Percentiles rank a stretch among this genome's conserved stretches.
Conservation (phyloP, 768 basidiomycete species). For the Mycena olivaceomarginata region DNA sequence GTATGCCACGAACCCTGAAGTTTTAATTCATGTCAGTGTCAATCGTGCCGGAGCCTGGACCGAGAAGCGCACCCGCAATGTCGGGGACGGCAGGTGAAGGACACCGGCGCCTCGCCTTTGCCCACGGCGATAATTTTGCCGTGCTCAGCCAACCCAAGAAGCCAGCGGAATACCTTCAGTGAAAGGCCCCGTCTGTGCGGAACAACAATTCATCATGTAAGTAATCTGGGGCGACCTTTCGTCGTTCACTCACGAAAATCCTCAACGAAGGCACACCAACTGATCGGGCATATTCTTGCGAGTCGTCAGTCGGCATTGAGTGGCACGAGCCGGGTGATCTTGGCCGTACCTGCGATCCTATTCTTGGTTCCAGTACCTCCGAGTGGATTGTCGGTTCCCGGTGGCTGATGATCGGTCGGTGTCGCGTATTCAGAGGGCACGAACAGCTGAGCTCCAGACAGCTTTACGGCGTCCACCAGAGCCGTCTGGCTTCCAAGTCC, state of each 20-base stretch:
- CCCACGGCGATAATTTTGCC: not conserved
- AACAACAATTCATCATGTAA: not conserved
- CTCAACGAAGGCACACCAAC: not conserved
- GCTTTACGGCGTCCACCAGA: conserved; percentile 1
- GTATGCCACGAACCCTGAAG: not conserved
- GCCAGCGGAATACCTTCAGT: not conserved
- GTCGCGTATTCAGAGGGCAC: conserved; percentile 2
- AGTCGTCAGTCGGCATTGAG: too few relatives aligned
- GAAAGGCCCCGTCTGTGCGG: not conserved
- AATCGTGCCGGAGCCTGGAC: not conserved
- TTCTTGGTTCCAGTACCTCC: not conserved
- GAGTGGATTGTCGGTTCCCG: not conserved
- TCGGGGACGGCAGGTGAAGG: not conserved
- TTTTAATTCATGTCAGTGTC: not conserved
- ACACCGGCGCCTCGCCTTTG: not conserved
- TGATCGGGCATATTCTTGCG: not conserved
- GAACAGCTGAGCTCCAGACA: not conserved
- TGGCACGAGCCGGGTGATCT: not conserved
- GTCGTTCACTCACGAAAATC: not conserved
- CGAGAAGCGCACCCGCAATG: not conserved
- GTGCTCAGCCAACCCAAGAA: not conserved
- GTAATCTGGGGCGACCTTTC: not conserved
- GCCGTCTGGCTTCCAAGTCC: not conserved
- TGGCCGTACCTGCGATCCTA: not conserved
- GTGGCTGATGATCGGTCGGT: not conserved